phyloP scores from a whole-genome alignment of 805 yeast species.

The Candida sanyiensis region DNA sequence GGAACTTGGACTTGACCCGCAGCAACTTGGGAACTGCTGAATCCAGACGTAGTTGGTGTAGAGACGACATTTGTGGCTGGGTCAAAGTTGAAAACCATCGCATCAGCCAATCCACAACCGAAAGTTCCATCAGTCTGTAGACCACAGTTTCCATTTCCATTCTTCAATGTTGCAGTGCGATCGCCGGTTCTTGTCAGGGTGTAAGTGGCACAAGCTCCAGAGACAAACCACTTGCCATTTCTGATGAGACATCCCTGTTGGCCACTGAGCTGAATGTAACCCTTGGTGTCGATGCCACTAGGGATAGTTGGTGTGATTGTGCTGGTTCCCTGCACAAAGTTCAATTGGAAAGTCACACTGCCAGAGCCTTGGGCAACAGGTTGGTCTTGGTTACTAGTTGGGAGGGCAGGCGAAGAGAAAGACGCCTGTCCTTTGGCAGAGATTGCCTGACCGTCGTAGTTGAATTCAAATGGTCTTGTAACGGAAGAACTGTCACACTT shows the following conservation, averaged over 20 bases:
- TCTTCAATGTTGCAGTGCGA: conserved; percentile 46
- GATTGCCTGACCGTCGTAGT: conserved; percentile 4
- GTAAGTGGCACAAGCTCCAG: conserved; percentile 82
- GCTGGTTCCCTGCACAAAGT: background rate
- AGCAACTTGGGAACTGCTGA: conserved; percentile 4
- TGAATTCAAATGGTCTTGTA: conserved; percentile 30
- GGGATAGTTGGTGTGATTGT: too few relatives aligned
- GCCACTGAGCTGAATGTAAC: conserved; percentile 44
- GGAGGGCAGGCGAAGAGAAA: conserved; percentile 2
- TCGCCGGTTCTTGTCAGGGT: conserved; percentile 28
- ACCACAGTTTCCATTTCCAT: conserved; percentile 74
- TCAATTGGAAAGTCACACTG: background rate
- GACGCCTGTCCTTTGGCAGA: conserved; percentile 3
- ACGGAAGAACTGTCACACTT: conserved; percentile 54
- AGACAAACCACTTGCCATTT: conserved; percentile 75
- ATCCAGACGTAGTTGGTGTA: background rate
- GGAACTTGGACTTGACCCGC: conserved; percentile 1
- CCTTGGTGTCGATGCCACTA: conserved; percentile 25
- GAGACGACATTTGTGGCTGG: background rate
- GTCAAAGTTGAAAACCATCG: background rate
- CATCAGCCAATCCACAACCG: background rate
- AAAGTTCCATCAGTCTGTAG: conserved; percentile 26
- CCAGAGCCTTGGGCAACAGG: conserved; percentile 1
- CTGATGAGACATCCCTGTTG: conserved; percentile 73
- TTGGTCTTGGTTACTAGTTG: background rate